Base-by-base conservation (phyloP, 139 green algal species). In the Ettlia oleoabundans region DNA sequence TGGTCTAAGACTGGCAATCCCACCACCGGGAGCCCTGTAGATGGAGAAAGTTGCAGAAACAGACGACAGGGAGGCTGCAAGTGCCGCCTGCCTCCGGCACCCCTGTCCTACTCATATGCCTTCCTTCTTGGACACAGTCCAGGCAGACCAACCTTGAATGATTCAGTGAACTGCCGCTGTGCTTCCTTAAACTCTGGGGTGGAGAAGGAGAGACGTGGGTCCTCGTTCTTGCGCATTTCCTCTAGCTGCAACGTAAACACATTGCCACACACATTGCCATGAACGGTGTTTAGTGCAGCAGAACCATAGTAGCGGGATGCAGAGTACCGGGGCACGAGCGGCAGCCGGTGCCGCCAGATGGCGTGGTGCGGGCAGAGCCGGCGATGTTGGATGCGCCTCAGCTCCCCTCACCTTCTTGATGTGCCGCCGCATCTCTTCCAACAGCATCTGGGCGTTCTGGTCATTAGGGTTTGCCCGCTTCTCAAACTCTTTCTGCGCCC, bases 101-200 rank as follows among this genome's bases (percentile, higher is more conserved):
- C n/a, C n/a, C n/a, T n/a, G n/a, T n/a, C n/a, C n/a, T n/a, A n/a
- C n/a, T n/a, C n/a, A n/a, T n/a, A n/a, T n/a, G n/a, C n/a, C n/a
- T n/a, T n/a, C n/a, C n/a, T n/a, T n/a, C n/a, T n/a, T n/a, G n/a
- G n/a, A n/a, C n/a, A n/a, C n/a, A n/a, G n/a, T 24, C 30, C 43
- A 72, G 69, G 26, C 35, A 5, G 21, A 15, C 79, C 18, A 19
- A 94, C 94, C 92, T 98, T 98, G 89, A 97, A 96, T 42, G 86
- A 85, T 19, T 98, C 94, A 1, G 95, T 97, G 88, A 98, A 98
- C 19, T 86, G 84, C 8, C 94, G 87, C 86, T 97, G 92, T 0
- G 95, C 94, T 66, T 98, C 94, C 84, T 96, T 97, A 90, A 98
- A 98, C 87, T 98, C 96, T 7, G 96, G 95, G 19, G 96, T 98